Percentiles rank a stretch among this genome's conserved stretches.
Conservation (phyloP, 164 flowering plant species). For the Magnolia sinica region DNA sequence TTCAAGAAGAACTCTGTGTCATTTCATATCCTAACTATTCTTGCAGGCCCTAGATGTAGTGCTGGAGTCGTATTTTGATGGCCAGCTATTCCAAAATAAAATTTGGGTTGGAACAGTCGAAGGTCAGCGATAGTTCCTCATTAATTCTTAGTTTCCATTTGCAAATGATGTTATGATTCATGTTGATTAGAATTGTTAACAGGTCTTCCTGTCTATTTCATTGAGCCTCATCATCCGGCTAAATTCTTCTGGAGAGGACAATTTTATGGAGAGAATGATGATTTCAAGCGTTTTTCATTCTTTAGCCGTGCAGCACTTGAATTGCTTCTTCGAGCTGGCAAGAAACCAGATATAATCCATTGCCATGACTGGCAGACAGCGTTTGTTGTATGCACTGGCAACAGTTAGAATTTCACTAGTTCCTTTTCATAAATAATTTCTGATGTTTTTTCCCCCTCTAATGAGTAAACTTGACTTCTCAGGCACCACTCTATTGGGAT, state of each 20-base stretch:
- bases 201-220: constrained; percentile 96
- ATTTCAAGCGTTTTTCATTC: constrained; percentile 89
- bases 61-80: constrained; percentile 86
- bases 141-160: constrained; percentile 2
- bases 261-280: constrained; percentile 90
- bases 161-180: background rate
- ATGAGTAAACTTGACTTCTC: constrained; percentile 10
- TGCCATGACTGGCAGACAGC: constrained; percentile 99
- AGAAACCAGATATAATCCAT: constrained; percentile 93
- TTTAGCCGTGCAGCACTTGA: constrained; percentile 98
- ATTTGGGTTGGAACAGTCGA: constrained; percentile 91
- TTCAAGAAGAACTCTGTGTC: background rate
- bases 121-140: constrained; percentile 38
- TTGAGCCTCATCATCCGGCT: constrained; percentile 92
- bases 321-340: constrained; percentile 84
- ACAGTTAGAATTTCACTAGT: constrained; percentile 1
- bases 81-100: constrained; percentile 68
- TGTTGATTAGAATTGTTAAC: constrained; percentile 14
- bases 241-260: constrained; percentile 91
- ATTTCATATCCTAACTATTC: background rate
- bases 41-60: constrained; percentile 67
- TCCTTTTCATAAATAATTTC: background rate
- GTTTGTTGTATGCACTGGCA: constrained; percentile 61
- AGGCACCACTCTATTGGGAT: constrained; percentile 99
- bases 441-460: background rate